Percentiles rank a stretch among this genome's conserved stretches.
phyloP scores from a whole-genome alignment of 441 rosid genomes.

The Brassica balearica region DNA sequence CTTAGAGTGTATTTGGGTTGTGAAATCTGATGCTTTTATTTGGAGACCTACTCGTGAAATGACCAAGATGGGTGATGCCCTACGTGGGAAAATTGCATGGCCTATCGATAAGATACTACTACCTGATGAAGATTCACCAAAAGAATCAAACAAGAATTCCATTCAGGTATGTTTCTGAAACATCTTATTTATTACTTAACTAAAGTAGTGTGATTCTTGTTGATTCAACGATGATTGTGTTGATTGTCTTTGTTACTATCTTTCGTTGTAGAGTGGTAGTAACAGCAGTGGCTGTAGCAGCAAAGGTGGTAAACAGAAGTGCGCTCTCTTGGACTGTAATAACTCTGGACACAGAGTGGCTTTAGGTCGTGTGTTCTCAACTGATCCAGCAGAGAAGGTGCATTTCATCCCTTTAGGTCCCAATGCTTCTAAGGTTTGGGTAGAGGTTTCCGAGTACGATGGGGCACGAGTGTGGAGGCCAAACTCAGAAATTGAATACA shows the following conservation, averaged over 20 bases:
- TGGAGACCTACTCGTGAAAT: neutral
- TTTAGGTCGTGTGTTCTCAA: neutral
- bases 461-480: slow-evolving; percentile 18
- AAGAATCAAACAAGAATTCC: neutral
- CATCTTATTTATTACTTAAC: no score
- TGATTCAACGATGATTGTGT: no score
- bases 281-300: neutral
- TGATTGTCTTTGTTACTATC: no score
- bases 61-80: neutral
- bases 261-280: slow-evolving; percentile 1
- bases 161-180: neutral
- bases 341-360: neutral
- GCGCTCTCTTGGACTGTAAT: no score
- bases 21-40: neutral
- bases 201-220: no score
- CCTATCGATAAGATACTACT: neutral
- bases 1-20: neutral
- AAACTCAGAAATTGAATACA: slow-evolving; percentile 8
- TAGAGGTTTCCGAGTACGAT: slow-evolving; percentile 7
- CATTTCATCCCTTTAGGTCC: neutral
- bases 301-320: neutral
- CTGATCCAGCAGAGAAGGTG: neutral
- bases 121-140: neutral
- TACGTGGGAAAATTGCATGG: neutral
- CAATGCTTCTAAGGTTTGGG: neutral